Percentiles rank a stretch among this genome's conserved stretches.
Conservation (phyloP, 768 basidiomycete species). For the Mycena amicta region DNA sequence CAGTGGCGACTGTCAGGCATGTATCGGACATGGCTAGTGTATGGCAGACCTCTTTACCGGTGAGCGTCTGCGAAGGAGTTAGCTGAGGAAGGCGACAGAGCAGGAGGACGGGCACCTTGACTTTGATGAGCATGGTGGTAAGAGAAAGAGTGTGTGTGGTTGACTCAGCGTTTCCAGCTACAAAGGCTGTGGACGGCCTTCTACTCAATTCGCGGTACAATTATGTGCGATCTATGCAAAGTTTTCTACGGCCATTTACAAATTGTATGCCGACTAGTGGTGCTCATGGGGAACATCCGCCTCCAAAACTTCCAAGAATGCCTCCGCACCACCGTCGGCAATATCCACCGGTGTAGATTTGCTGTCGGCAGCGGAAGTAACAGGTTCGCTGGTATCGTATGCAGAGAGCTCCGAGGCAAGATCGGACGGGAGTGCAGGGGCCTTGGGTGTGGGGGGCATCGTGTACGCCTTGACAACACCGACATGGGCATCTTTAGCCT, state of each 20-base stretch:
- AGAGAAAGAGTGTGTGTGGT: slow-evolving; percentile 5
- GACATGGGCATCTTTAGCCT: slow-evolving; percentile 92
- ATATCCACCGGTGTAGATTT: slow-evolving; percentile 39
- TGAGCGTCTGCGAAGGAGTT: slow-evolving; percentile 68
- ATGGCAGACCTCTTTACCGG: slow-evolving; percentile 86
- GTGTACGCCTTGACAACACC: slow-evolving; percentile 83
- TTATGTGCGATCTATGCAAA: too few relatives aligned
- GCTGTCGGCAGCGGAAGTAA: slow-evolving; percentile 39
- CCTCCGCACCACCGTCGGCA: slow-evolving; percentile 63
- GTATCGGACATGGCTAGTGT: too few relatives aligned
- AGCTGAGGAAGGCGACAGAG: slow-evolving; percentile 8
- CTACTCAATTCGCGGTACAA: too few relatives aligned
- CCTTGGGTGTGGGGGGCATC: slow-evolving; percentile 70
- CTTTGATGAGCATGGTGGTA: slow-evolving; percentile 78
- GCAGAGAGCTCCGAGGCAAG: slow-evolving; percentile 86
- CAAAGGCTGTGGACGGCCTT: too few relatives aligned
- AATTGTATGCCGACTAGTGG: slow-evolving; percentile 35
- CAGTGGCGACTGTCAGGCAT: slow-evolving; percentile 7
- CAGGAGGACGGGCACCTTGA: slow-evolving; percentile 59
- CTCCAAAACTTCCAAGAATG: slow-evolving; percentile 81
- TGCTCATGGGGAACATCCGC: slow-evolving; percentile 70
- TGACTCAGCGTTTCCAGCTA: not conserved
- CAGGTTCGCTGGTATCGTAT: slow-evolving; percentile 84
- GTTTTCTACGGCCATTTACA: too few relatives aligned
- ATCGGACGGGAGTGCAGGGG: slow-evolving; percentile 77